Evolutionary conservation across 2,329 filamentous ascomycete genomes (phyloP), one percentile per base, ranked within the genome.

Genomic region (Aspergillus alliaceus): DNA sequence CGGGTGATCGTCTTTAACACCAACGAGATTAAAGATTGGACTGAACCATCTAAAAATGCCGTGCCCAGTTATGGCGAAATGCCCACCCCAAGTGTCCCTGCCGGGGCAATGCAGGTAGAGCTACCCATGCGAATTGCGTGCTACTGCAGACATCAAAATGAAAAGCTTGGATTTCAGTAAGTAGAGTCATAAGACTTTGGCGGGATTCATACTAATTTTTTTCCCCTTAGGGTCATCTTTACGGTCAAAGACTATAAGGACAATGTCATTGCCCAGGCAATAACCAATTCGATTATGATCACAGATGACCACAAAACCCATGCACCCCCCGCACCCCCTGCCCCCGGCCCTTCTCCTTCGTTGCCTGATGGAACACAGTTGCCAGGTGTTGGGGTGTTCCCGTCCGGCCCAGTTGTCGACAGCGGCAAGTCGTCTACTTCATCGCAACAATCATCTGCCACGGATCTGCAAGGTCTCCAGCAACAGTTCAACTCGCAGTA

Each of bases 301-400:
- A 98, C 95, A 1, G 93, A 99, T 71, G 93, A 99, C 69, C 93
- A 98, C 79, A 98, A 98, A 78, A 96, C 91, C 7, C 89, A 91
- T 66, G 73, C 81, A 51, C 75, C 80, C 62, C 72, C 66, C 56
- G 77, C 67, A 51, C 68, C 70, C 53, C 63, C 74, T 57, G 63
- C 69, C 56, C 58, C 72, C 42, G 62, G 74, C 5, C 68, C 73
- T 14, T 73, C 66, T 12, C 68, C 75, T 34, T 66, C 70, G 9
- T 56, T 75, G 27, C 65, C 70, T n/a, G 74, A 77, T 61, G 71
- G 68, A 32, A 71, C 72, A 35, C 73, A 76, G 58, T 66, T 79
- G 20, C 71, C 79, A 15, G 77, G 75, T 53, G 71, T 76, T 54
- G 75, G 75, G 12, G 70, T 79, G 4, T 82, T 81, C 56, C 59